Conservation (phyloP, 2,329 filamentous ascomycete genomes). For the Nigrospora oryzae region DNA sequence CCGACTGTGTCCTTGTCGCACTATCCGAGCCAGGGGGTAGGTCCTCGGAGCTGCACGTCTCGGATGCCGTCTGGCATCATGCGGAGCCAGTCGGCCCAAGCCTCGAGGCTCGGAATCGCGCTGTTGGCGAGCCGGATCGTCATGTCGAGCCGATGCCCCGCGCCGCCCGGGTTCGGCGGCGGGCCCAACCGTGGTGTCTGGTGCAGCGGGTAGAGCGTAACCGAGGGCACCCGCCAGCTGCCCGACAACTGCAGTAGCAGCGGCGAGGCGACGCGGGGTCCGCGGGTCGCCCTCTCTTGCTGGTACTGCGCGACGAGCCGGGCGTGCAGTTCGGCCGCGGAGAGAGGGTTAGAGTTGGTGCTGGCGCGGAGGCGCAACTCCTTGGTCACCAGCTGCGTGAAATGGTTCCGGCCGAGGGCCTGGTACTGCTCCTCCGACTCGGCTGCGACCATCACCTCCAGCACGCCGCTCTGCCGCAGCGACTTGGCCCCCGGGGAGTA, state of each 20-base stretch:
- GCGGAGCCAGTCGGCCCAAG: conserved; percentile 50
- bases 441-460: conserved; percentile 49
- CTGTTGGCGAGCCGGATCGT: conserved; percentile 39
- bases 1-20: not conserved
- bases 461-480: conserved; percentile 41
- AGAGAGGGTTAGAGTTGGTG: conserved; percentile 34
- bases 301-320: conserved; percentile 31
- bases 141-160: conserved; percentile 35
- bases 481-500: conserved; percentile 48
- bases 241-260: conserved; percentile 48
- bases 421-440: conserved; percentile 42
- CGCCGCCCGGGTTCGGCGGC: conserved; percentile 6
- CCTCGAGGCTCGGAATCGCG: conserved; percentile 41
- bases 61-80: conserved; percentile 48
- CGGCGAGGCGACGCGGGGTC: conserved; percentile 34
- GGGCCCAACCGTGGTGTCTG: conserved; percentile 13
- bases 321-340: conserved; percentile 46
- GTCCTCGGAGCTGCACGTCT: conserved; percentile 46
- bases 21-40: conserved; percentile 33
- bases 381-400: conserved; percentile 41
- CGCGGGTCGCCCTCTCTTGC: too few relatives aligned
- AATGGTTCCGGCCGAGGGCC: conserved; percentile 39
- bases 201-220: conserved; percentile 43
- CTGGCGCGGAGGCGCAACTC: conserved; percentile 38
- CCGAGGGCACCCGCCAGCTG: conserved; percentile 44